Base-by-base conservation (phyloP, 179 eudicot genomes). In the Camellia oleifera region DNA sequence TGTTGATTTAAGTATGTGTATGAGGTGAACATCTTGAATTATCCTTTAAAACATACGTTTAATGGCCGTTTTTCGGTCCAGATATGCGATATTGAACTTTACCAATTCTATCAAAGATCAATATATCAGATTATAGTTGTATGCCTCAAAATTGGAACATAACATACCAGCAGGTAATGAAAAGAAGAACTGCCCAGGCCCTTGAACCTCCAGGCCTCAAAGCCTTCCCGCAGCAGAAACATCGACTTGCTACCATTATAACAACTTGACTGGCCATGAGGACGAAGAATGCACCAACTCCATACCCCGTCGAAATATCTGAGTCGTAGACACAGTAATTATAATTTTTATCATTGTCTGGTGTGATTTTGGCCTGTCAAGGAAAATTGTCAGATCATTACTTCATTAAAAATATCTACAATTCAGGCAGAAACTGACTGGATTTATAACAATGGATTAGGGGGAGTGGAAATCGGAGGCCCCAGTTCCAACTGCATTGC, bases 191-290 rank as follows among this genome's bases (percentile, higher is more conserved):
- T 15, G 97, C 94, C 83, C 88, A 93, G 80, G 95, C 94, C 78
- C 97, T 87, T 6, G 97, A 90, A 72, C 93, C 90, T 50, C 91
- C 91, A 7, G 94, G 97, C 20, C 77, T 86, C 72, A 91, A 79
- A 77, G 94, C 88, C 84, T 82, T 88, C 32, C 99, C 98, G 77
- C 94, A 95, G 81, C 99, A 95, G 81, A 95, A 95, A 84, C 98
- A 95, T 65, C 82, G 83, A 76, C 89, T 95, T 58, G 94, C 95
- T 69, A 77, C 84, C 94, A 94, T 91, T 42, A 90, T 80, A 40
- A 93, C 42, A 15, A 82, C 79, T 80, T 94, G 99, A 78, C 97
- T 87, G 18, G 80, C 90, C 82, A 94, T 52, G 56, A 94, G 91
- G 69, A 91, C 88, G 65, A 95, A 74, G 74, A 95, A 90, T 5